Evolutionary conservation across 2,329 filamentous ascomycete species (phyloP), one percentile per base, ranked within the genome.

Genomic region (Alternaria infectoria): DNA sequence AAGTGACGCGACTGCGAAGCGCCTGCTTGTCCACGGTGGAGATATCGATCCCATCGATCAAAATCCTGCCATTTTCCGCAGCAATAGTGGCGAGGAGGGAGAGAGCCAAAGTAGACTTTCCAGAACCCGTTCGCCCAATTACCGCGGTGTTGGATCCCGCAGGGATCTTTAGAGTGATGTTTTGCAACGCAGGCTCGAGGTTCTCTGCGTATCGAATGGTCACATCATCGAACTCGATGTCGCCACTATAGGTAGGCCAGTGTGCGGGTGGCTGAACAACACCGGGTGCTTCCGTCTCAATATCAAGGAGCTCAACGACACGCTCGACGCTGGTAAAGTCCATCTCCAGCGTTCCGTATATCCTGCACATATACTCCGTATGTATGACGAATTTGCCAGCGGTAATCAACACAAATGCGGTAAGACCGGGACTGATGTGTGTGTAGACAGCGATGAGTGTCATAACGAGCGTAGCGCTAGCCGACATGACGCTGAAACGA

Each of bases 251-350:
- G 0, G 85, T 85, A 0, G 93, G 93, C 93, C 93, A 97, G 54
- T 87, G 87, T 0, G 90, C 88, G 0, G 92, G 91, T 0, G 93
- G 93, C 2, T 87, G 80, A 4, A 92, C 79, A 1, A 86, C 85
- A 1, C 93, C 93, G 0, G 82, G 84, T 0, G 88, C 83, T 76
- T 97, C 93, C 74, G 92, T 88, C 15, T 94, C 91, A 0, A 97
- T 86, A 62, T 92, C 87, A 1, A 96, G 84, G 0, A 97, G 85
- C 77, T 96, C 92, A 10, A 96, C 89, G 0, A 97, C 90, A 44
- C 93, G 88, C 80, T 97, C 93, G 0, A 97, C 92, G 0, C 91
- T 94, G 0, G 97, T 93, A 69, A 97, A 97, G 74, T 97, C 91
- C 87, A 97, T 93, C 76, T 97, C 93, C 2, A 97, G 85, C 73